phyloP scores from a whole-genome alignment of 78 protist species.

The Polysphondylium violaceum region DNA sequence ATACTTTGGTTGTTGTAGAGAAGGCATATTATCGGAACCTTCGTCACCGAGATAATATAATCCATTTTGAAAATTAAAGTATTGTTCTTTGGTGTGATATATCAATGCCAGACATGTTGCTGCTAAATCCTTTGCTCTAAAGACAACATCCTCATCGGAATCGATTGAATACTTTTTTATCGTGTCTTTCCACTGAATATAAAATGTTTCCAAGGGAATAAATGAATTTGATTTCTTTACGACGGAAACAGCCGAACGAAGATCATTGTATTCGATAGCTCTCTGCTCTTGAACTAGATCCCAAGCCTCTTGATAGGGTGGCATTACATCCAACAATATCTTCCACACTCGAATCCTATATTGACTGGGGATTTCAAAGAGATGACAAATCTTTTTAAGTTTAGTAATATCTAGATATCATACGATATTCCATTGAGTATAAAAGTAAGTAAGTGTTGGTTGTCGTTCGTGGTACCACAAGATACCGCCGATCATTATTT shows the following conservation, averaged over 20 bases:
- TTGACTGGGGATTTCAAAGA: conserved; percentile 66
- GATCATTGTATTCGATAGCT: conserved; percentile 44
- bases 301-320: conserved; percentile 73
- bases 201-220: conserved; percentile 9
- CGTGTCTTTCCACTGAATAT: conserved; percentile 45
- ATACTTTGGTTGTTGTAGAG: no score
- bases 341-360: conserved; percentile 57
- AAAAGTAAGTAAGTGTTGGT: neutral
- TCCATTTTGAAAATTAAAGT: conserved; percentile 59
- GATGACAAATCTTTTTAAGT: conserved; percentile 63
- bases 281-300: conserved; percentile 59
- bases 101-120: conserved; percentile 52
- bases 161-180: conserved; percentile 21
- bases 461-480: neutral
- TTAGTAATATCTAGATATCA: conserved; percentile 25
- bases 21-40: neutral
- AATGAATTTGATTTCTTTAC: neutral
- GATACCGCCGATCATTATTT: neutral
- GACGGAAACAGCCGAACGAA: conserved; percentile 13
- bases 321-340: conserved; percentile 51
- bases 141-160: conserved; percentile 33
- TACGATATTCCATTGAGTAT: neutral
- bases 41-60: conserved; percentile 13
- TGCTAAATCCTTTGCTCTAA: conserved; percentile 30
- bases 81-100: conserved; percentile 61